Evolutionary conservation across 225 moss, liverwort and hornwort species (phyloP).

Genomic region (Takakia lepidozioides): DNA sequence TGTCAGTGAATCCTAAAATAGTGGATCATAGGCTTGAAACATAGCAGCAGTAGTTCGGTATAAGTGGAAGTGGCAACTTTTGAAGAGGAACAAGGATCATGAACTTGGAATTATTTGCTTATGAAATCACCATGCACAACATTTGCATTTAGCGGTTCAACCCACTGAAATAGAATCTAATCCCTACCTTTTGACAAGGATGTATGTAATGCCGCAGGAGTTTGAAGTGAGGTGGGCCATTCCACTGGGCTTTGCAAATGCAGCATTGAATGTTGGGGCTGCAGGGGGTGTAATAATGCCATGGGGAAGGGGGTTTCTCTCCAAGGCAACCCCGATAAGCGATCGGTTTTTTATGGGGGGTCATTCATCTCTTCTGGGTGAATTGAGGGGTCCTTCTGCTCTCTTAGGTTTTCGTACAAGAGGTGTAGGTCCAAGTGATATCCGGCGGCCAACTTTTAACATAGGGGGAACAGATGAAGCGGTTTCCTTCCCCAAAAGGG

Average conservation of each 20-base stretch:
- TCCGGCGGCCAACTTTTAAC: slow-evolving; percentile 31
- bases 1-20: too few relatives aligned
- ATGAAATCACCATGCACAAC: too few relatives aligned
- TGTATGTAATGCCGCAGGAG: too few relatives aligned
- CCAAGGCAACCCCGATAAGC: slow-evolving; percentile 77
- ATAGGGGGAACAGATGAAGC: slow-evolving; percentile 22
- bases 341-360: slow-evolving; percentile 99
- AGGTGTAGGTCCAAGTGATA: slow-evolving; percentile 93
- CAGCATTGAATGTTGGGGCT: slow-evolving; percentile 85
- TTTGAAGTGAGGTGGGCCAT: slow-evolving; percentile 79
- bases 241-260: slow-evolving; percentile 75
- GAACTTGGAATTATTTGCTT: too few relatives aligned
- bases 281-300: slow-evolving; percentile 87
- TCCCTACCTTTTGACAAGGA: too few relatives aligned
- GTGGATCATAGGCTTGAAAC: too few relatives aligned
- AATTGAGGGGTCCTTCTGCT: slow-evolving; percentile 90
- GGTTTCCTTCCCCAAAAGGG: slow-evolving; percentile 27
- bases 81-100: too few relatives aligned
- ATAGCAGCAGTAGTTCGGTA: too few relatives aligned
- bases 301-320: slow-evolving; percentile 75
- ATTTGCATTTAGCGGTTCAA: too few relatives aligned
- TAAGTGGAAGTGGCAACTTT: too few relatives aligned
- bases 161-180: too few relatives aligned
- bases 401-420: slow-evolving; percentile 92
- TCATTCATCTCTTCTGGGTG: slow-evolving; percentile 91